Percentiles rank a stretch among this genome's conserved stretches.
These are phyloP conservation scores for Colletotrichum salicis DNA, from an alignment of 2,329 filamentous ascomycete species.

Conservation along the genomic window DNA sequence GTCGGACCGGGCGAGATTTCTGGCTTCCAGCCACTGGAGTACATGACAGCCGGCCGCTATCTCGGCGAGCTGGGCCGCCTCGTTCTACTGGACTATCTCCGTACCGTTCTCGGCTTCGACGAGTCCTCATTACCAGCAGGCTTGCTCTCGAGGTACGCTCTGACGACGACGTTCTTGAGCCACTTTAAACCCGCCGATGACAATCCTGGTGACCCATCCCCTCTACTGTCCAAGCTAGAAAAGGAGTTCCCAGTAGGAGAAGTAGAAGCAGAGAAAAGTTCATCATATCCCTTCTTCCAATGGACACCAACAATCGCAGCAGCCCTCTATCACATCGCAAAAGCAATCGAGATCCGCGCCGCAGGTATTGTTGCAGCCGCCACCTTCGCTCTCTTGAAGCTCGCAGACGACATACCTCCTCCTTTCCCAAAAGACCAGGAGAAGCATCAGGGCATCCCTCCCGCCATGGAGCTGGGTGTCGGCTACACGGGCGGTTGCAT, in stretches of 20 bases:
- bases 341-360: slow-evolving; percentile 76
- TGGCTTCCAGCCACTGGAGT: slow-evolving; percentile 85
- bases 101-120: slow-evolving; percentile 51
- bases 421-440: slow-evolving; percentile 36
- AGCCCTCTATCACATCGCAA: slow-evolving; percentile 73
- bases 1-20: slow-evolving; percentile 74
- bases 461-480: slow-evolving; percentile 70
- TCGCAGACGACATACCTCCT: slow-evolving; percentile 72
- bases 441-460: slow-evolving; percentile 36
- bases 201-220: slow-evolving; percentile 41
- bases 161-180: slow-evolving; percentile 79
- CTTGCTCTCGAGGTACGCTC: slow-evolving; percentile 68
- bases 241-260: slow-evolving; percentile 61
- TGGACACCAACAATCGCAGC: slow-evolving; percentile 73
- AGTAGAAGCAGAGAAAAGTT: neutral
- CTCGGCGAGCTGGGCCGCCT: slow-evolving; percentile 80
- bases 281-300: slow-evolving; percentile 53
- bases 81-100: slow-evolving; percentile 74
- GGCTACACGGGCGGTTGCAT: slow-evolving; percentile 86
- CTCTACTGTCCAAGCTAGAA: slow-evolving; percentile 59
- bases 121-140: slow-evolving; percentile 62
- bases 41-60: slow-evolving; percentile 84
- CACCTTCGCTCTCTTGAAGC: slow-evolving; percentile 74
- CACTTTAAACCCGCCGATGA: slow-evolving; percentile 68
- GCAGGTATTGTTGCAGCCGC: slow-evolving; percentile 80